Evolutionary conservation across 75 land plant species (phyloP), one percentile per base, ranked within the genome.

Genomic region (Pinus taeda): DNA sequence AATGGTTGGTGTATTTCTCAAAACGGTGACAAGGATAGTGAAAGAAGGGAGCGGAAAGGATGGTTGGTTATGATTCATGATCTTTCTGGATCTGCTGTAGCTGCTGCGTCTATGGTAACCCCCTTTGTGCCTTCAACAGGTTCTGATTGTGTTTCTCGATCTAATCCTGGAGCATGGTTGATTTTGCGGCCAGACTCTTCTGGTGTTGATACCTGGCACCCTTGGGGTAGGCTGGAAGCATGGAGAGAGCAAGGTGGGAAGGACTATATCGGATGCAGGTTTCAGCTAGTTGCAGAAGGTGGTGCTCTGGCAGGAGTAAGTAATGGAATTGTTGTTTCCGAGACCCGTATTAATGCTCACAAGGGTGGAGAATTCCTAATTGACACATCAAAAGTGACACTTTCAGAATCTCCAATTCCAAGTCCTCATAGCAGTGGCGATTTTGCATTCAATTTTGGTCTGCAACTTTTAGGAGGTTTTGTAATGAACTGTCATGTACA

Each of bases 1-100:
- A 80, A 49, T 24, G 83, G 74, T 57, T 91, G 87, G 91, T 64
- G 85, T 72, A 76, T 76, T 71, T 74, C 86, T 30, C 63, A 73
- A 53, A 77, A 63, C 58, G 85, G 83, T 26, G 79, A 88, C 21
- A 66, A 66, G 15, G 94, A 85, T 21, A 69, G 76, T 3, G 92
- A 86, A 42, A 85, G 90, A 83, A 84, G 86, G 78, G 98, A 93
- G 74, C 78, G 98, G 21, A 96, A 96, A 62, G 99, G 99, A 12
- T 96, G 99, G 99, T 88, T 92, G 6, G 85, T 96, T 26, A 94
- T 90, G 71, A 86, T 96, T 65, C 98, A 94, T 83, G 99, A 96
- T 77, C 82, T 96, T 49, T 94, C 93, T 55, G 99, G 99, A 59
- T 92, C 95, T 1, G 96, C 95, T 1, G 98, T 96, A 5, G 97